phyloP scores from a whole-genome alignment of 2,329 filamentous ascomycete species.

The Claviceps sp. region DNA sequence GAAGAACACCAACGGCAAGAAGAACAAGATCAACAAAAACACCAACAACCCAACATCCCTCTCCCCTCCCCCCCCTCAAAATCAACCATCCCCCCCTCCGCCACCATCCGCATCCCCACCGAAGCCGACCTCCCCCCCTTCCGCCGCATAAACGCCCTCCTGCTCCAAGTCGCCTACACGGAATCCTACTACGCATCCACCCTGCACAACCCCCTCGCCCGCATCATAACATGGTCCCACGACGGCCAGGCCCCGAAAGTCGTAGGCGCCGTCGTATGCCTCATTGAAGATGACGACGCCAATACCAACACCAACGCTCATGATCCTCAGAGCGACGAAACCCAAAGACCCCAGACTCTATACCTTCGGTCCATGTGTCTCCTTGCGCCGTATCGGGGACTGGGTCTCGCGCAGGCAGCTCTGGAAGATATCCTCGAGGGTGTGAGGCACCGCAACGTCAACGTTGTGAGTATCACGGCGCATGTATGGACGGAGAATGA shows the following conservation, averaged over 20 bases:
- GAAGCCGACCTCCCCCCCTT: slow-evolving; percentile 41
- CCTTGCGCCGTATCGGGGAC: slow-evolving; percentile 46
- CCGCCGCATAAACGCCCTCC: slow-evolving; percentile 50
- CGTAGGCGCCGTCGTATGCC: slow-evolving; percentile 48
- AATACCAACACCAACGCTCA: slow-evolving; percentile 2
- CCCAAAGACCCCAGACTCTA: slow-evolving; percentile 28
- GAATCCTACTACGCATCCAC: slow-evolving; percentile 50
- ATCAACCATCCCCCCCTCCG: slow-evolving; percentile 28
- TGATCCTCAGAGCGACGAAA: slow-evolving; percentile 1
- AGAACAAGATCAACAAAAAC: slow-evolving; percentile 4
- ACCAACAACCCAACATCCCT: slow-evolving; percentile 14
- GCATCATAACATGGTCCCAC: slow-evolving; percentile 45
- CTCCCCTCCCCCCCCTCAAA: slow-evolving; percentile 7
- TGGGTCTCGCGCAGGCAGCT: slow-evolving; percentile 45
- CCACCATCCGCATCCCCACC: slow-evolving; percentile 37
- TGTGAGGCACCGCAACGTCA: slow-evolving; percentile 24
- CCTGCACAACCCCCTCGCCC: slow-evolving; percentile 39
- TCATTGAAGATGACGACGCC: slow-evolving; percentile 30
- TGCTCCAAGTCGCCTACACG: slow-evolving; percentile 50
- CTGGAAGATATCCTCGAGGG: slow-evolving; percentile 35
- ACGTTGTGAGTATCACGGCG: slow-evolving; percentile 38
- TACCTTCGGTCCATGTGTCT: slow-evolving; percentile 54
- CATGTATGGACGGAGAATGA: slow-evolving; percentile 57
- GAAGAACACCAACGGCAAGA: no score
- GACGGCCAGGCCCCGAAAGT: slow-evolving; percentile 31